phyloP scores from a whole-genome alignment of 495 filamentous ascomycete genomes.

The Rusavskia elegans region DNA sequence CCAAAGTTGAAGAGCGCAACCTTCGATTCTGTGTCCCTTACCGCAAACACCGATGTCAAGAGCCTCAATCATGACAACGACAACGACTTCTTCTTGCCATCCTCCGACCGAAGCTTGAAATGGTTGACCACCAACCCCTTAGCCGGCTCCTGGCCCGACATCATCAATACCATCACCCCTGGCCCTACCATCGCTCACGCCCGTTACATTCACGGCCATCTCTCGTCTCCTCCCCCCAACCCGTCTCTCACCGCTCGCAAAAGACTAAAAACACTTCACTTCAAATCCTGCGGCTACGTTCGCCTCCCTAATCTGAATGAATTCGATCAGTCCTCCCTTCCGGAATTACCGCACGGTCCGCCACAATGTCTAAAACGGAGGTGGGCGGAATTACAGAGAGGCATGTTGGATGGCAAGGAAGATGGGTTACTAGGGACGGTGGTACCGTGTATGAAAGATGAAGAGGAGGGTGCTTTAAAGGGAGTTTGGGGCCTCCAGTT shows the following conservation, averaged over 20 bases:
- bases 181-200: conserved; percentile 15
- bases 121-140: conserved; percentile 10
- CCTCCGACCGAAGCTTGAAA: not conserved
- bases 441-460: conserved; percentile 2
- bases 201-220: conserved; percentile 9
- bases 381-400: not conserved
- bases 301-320: conserved; percentile 6
- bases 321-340: conserved; percentile 5
- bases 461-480: conserved; percentile 6
- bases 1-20: conserved; percentile 19
- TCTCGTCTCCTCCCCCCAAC: too few relatives aligned
- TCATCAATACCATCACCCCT: conserved; percentile 27
- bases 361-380: conserved; percentile 3
- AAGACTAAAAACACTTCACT: conserved; percentile 16
- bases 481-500: conserved; percentile 7
- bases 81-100: too few relatives aligned
- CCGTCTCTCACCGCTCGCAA: not conserved
- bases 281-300: conserved; percentile 32
- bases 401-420: conserved; percentile 7
- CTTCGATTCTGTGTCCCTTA: conserved; percentile 30
- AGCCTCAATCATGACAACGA: too few relatives aligned
- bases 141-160: conserved; percentile 20
- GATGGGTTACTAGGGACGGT: conserved; percentile 11
- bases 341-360: not conserved
- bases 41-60: conserved; percentile 8